Conservation (phyloP, 106 monocot species). For the Dioscorea alata region DNA sequence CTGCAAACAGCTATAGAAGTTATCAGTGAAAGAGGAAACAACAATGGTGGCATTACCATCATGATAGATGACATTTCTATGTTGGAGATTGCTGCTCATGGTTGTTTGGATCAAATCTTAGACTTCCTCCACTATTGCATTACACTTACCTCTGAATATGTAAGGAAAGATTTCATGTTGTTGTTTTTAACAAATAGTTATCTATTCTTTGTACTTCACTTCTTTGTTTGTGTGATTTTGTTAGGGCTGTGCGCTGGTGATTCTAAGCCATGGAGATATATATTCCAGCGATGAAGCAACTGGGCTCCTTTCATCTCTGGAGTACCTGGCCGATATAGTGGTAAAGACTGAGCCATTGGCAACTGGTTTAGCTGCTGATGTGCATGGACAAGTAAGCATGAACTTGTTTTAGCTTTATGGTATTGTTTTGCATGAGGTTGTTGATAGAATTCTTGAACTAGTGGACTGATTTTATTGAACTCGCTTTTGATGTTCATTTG, state of each 20-base stretch:
- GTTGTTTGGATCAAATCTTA: constrained; percentile 56
- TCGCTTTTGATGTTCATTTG: too few relatives aligned
- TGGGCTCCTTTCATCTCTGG: constrained; percentile 27
- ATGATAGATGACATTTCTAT: constrained; percentile 88
- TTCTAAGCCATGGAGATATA: constrained; percentile 84
- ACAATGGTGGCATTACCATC: constrained; percentile 24
- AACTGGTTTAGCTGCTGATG: constrained; percentile 84
- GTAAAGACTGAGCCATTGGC: constrained; percentile 63
- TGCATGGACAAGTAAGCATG: constrained; percentile 81
- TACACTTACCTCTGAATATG: constrained; percentile 54
- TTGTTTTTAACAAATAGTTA: not conserved
- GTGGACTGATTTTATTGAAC: too few relatives aligned
- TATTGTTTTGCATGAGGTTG: too few relatives aligned
- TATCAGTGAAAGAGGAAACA: constrained; percentile 15
- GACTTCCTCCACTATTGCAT: constrained; percentile 78
- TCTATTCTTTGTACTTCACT: not conserved
- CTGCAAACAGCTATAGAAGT: constrained; percentile 44
- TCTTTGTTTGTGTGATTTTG: not conserved
- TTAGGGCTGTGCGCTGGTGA: constrained; percentile 67
- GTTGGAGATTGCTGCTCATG: constrained; percentile 68
- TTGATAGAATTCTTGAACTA: too few relatives aligned
- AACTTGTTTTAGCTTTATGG: too few relatives aligned
- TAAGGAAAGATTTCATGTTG: constrained; percentile 7
- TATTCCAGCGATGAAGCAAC: constrained; percentile 42
- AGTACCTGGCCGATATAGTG: constrained; percentile 42